Evolutionary conservation across 352 stramenopile genomes (phyloP).

Genomic region (Globisporangium alternatum): DNA sequence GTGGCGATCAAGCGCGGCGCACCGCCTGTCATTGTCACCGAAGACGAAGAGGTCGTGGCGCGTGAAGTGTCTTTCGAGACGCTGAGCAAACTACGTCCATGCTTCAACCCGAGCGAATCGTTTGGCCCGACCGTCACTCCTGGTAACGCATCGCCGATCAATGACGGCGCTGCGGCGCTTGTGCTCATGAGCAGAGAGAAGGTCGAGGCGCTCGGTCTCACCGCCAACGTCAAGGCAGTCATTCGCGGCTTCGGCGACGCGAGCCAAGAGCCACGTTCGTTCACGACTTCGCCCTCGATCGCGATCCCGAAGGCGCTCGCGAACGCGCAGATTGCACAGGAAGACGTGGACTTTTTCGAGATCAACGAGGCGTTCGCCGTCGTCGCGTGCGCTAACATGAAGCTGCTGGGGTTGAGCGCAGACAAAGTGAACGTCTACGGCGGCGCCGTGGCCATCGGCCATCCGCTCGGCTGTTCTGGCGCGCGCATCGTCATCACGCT

Average conservation of each 20-base stretch:
- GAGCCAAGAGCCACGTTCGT: conserved; percentile 83
- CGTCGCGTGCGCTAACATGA: conserved; percentile 91
- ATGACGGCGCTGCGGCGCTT: conserved; percentile 93
- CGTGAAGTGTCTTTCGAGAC: conserved; percentile 83
- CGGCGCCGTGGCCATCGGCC: conserved; percentile 62
- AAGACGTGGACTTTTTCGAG: conserved; percentile 95
- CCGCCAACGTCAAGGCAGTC: conserved; percentile 49
- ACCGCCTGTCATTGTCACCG: conserved; percentile 23
- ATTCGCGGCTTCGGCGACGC: conserved; percentile 71
- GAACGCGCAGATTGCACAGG: conserved; percentile 70
- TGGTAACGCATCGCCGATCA: conserved; percentile 94
- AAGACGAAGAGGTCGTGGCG: conserved; percentile 90
- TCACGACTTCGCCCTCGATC: conserved; percentile 92
- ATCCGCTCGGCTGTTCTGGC: conserved; percentile 68
- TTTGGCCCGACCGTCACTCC: conserved; percentile 91
- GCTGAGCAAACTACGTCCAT: conserved; percentile 81
- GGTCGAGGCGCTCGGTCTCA: conserved; percentile 58
- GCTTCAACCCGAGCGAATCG: conserved; percentile 76
- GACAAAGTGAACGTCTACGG: conserved; percentile 94
- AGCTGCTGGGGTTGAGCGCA: conserved; percentile 87
- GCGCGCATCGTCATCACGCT: conserved; percentile 92
- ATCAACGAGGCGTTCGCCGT: conserved; percentile 98
- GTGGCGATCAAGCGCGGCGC: conserved; percentile 51
- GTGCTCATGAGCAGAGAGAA: conserved; percentile 91
- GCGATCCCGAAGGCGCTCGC: conserved; percentile 88